Percentiles rank a stretch among this genome's conserved stretches.
phyloP scores from a whole-genome alignment of 257 asterid species.

The Cruciata laevipes region DNA sequence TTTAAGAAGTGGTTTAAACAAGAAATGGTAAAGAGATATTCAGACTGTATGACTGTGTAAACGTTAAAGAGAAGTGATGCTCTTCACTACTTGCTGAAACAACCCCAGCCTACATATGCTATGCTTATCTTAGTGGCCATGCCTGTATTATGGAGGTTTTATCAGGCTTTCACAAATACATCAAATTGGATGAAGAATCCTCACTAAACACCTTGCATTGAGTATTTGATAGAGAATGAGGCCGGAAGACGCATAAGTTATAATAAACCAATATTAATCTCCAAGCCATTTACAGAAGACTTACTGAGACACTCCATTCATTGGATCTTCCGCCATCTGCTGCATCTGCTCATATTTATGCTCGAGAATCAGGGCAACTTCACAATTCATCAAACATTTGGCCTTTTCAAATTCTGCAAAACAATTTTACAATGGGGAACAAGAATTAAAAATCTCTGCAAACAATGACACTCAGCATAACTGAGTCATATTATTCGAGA shows the following conservation, averaged over 20 bases:
- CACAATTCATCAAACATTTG: conserved; percentile 92
- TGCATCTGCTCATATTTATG: conserved; percentile 92
- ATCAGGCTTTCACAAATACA: not conserved
- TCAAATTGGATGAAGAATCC: not conserved
- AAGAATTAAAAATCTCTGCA: not conserved
- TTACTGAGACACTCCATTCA: conserved; percentile 89
- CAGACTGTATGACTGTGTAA: not conserved
- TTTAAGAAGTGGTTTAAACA: not conserved
- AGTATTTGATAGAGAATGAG: not conserved
- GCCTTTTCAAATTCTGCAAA: conserved; percentile 69
- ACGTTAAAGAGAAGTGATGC: not conserved
- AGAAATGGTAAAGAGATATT: not conserved
- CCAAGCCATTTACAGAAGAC: conserved; percentile 13
- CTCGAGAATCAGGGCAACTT: conserved; percentile 88
- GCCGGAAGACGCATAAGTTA: not conserved
- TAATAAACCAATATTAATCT: not conserved
- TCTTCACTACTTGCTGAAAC: not conserved
- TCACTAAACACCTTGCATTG: not conserved
- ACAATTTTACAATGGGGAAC: not conserved
- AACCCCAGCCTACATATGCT: not conserved
- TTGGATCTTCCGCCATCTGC: conserved; percentile 84
- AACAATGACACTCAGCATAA: no score
- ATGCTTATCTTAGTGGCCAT: no score
- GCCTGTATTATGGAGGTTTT: not conserved
- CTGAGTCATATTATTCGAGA: no score